Evolutionary conservation across 768 basidiomycete genomes (phyloP).

Genomic region (Arthromyces matolae): DNA sequence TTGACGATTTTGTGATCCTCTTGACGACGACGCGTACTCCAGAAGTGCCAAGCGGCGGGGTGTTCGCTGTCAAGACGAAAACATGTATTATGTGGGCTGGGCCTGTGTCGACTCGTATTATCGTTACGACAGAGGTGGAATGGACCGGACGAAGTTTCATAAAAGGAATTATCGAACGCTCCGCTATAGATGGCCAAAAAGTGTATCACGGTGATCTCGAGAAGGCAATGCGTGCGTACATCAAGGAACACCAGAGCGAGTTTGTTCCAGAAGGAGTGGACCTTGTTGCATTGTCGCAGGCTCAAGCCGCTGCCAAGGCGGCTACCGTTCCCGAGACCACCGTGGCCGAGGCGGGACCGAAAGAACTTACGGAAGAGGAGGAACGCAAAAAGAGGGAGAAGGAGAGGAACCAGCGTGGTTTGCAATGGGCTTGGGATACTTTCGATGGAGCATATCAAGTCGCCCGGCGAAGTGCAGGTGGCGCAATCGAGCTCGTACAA

Average conservation of each 20-base stretch:
- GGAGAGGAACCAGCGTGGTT: conserved; percentile 64
- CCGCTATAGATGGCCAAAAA: conserved; percentile 89
- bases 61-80: conserved; percentile 90
- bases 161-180: conserved; percentile 91
- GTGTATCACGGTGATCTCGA: conserved; percentile 82
- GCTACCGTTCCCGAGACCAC: conserved; percentile 2
- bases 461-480: conserved; percentile 63
- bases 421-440: conserved; percentile 90
- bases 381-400: conserved; percentile 56
- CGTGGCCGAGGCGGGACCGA: conserved; percentile 25
- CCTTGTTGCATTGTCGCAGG: conserved; percentile 46
- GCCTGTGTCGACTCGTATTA: conserved; percentile 64
- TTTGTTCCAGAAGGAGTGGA: conserved; percentile 85
- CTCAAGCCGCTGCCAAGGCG: conserved; percentile 31
- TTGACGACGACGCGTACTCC: conserved; percentile 90
- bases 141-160: conserved; percentile 98
- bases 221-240: conserved; percentile 81
- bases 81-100: conserved; percentile 97
- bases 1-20: conserved; percentile 78
- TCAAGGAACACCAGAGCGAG: conserved; percentile 83
- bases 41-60: conserved; percentile 91
- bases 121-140: conserved; percentile 89
- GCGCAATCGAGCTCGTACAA: conserved; percentile 70
- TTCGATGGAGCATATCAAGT: conserved; percentile 74
- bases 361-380: conserved; percentile 28